Base-by-base conservation (phyloP, 331 rosid genomes). In the Quercus lobata region DNA sequence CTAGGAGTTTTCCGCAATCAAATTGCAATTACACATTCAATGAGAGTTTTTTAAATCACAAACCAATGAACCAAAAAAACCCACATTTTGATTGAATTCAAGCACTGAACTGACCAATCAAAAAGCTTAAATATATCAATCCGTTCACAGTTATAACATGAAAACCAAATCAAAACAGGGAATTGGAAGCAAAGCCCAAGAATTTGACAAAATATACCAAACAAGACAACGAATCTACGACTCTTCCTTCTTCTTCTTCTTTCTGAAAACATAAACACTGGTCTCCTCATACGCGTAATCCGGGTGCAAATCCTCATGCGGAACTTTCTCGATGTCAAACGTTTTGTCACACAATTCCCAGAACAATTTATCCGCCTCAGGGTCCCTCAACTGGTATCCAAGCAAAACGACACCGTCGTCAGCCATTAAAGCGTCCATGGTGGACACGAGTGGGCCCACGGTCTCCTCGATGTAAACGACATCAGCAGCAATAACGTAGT, bases 401-500 rank as follows among this genome's bases (percentile, higher is more conserved):
- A 95, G 90, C 87, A 95, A 82, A 79, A 92, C 91, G 72, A 93
- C 87, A 25, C 97, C 99, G 69, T 88, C 56, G 0, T 83, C 82
- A 1, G 91, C 78, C 1, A 95, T 69, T 0, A 95, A 88, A 2
- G 82, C 62, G 18, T 84, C 96, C 98, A 95, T 91, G 52, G 96
- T 87, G 5, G 88, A 82, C 19, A 95, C 68, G 1, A 95, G 65
- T 1, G 74, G 82, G 9, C 87, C 93, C 18, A 95, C 93, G 1
- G 94, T 74, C 75, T 95, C 97, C 78, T 88, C 92, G 4, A 95
- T 95, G 74, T 95, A 95, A 61, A 95, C 97, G 56, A 95, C 97
- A 76, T 92, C 97, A 12, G 97, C 84, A 4, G 97, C 96, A 19
- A 95, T 21, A 1, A 95, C 91, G 58, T 85, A 34, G 77, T 92